Evolutionary conservation across 83 land plant species (phyloP), one percentile per base, ranked within the genome.

Genomic region (Picea abies): DNA sequence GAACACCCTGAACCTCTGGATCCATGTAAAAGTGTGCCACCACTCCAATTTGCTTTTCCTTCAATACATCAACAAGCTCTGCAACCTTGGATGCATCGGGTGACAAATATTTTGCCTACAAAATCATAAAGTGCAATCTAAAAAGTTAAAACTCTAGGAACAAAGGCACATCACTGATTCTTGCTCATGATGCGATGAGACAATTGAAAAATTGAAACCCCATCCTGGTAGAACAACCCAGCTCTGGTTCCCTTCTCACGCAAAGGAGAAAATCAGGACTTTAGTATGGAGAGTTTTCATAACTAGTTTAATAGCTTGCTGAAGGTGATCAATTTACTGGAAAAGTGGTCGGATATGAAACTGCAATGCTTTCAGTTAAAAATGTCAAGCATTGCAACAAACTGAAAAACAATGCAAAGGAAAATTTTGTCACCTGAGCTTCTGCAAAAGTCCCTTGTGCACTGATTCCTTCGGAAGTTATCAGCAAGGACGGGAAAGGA

Each of bases 11-110:
- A 61, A 97, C 99, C 79, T 97, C 98, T 26, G 98, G 99, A 80
- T 97, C 99, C 99, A 97, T 97, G 89, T 97, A 97, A 83, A 97
- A 97, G 81, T 97, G 99, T 32, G 99, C 99, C 68, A 93, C 99
- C 61, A 97, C 88, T 26, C 99, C 99, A 75, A 97, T 94, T 80
- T 90, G 88, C 83, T 94, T 97, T 49, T 88, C 84, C 81, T 82
- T 87, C 60, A 97, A 83, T 80, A 92, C 78, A 62, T 80, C 81
- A 41, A 89, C 99, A 25, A 97, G 92, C 80, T 94, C 91, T 39
- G 84, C 67, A 73, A 97, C 89, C 85, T 89, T 96, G 5, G 76
- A 25, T 37, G 81, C 83, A 80, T 94, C 82, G 32, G 92, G 93
- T 23, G 86, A 90, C 82, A 93, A 84, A 82, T 80, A 93, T 80